Evolutionary conservation across 2,329 filamentous ascomycete species (phyloP).

Genomic region (Coniella lustricola): DNA sequence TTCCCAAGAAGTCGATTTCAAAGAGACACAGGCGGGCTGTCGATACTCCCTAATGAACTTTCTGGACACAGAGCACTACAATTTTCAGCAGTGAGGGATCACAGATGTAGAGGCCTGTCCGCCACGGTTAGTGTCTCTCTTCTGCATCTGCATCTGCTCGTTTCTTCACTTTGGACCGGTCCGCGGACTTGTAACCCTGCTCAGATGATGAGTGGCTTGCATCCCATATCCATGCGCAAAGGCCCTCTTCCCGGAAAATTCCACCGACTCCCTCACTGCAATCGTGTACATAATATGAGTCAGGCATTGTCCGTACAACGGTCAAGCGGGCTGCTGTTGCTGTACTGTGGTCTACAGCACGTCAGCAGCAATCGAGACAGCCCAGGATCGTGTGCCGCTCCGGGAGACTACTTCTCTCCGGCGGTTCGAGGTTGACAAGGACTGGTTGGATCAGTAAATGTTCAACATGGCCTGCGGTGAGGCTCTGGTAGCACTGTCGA

Average conservation of each 20-base stretch:
- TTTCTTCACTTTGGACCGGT: not conserved
- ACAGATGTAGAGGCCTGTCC: not conserved
- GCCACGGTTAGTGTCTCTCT: not conserved
- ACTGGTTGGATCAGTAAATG: not conserved
- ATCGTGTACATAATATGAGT: too few species aligned
- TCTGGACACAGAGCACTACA: too few species aligned
- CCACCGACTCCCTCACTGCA: not conserved
- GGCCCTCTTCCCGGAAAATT: not conserved
- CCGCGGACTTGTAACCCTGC: not conserved
- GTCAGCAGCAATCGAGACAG: not conserved
- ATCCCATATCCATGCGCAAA: not conserved
- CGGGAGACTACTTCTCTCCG: not conserved
- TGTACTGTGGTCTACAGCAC: not conserved
- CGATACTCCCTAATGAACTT: not conserved
- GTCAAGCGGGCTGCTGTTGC: not conserved
- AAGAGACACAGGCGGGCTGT: not conserved
- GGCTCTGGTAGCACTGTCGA: not conserved
- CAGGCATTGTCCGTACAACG: not conserved
- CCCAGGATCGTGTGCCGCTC: not conserved
- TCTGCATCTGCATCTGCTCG: not conserved
- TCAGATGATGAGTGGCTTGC: constrained; percentile 4
- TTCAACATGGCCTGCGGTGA: not conserved
- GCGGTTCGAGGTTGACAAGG: constrained; percentile 4
- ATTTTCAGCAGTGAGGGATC: not conserved
- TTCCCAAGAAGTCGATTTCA: too few species aligned